These are phyloP conservation scores for Euphorbia lathyris DNA, from an alignment of 345 rosid genomes.

Conservation along the genomic window DNA sequence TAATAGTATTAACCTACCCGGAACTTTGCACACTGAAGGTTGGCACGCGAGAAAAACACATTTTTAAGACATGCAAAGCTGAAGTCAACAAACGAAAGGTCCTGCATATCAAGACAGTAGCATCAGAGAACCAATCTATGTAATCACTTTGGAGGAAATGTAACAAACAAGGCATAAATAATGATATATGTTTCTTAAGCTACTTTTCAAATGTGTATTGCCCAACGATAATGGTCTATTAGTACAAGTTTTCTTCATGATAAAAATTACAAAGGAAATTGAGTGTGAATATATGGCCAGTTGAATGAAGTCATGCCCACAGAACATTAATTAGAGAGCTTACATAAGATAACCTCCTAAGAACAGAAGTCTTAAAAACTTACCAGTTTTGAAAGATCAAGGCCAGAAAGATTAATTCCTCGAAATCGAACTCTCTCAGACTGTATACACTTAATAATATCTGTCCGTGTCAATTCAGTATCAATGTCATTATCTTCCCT, in stretches of 20 bases:
- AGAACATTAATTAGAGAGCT: background rate
- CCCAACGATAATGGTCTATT: background rate
- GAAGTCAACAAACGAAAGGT: slow-evolving; percentile 78
- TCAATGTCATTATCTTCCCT: slow-evolving; percentile 54
- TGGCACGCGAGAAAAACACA: slow-evolving; percentile 89
- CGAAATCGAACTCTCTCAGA: slow-evolving; percentile 72
- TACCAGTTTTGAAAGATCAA: slow-evolving; percentile 96
- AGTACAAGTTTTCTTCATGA: background rate
- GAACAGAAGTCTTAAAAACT: slow-evolving; percentile 11
- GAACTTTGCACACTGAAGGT: slow-evolving; percentile 81
- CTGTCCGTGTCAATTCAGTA: slow-evolving; percentile 69
- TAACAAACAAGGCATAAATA: background rate
- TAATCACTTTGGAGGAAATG: background rate
- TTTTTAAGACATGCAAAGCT: slow-evolving; percentile 80
- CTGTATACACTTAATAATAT: slow-evolving; percentile 89
- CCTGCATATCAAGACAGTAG: slow-evolving; percentile 43
- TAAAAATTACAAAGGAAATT: background rate
- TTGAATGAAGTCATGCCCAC: background rate
- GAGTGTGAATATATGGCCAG: background rate
- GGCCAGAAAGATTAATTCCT: slow-evolving; percentile 82
- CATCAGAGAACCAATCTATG: background rate
- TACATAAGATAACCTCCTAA: slow-evolving; percentile 5
- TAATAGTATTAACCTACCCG: slow-evolving; percentile 44
- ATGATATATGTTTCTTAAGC: background rate
- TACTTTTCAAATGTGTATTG: background rate